Base-by-base conservation (phyloP, 2,329 filamentous ascomycete species). In the Acrocalymma vagum region DNA sequence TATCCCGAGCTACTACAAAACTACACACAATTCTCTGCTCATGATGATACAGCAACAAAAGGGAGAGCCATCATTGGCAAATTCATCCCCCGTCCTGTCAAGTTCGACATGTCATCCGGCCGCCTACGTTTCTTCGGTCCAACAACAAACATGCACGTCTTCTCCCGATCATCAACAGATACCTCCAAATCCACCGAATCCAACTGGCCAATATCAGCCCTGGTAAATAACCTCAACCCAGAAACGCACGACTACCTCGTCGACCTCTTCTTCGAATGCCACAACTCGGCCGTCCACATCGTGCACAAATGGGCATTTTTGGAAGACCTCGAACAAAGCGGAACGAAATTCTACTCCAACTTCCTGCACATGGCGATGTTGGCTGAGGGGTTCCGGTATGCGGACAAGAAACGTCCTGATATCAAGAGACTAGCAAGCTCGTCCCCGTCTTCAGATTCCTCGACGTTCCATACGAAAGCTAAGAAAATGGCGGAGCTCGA, bases 401-500 rank as follows among this genome's bases (percentile, higher is more conserved):
- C 76, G 16, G 77, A 79, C 53, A 67, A 67, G 56, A 63, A 65
- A 10, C 61, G 77, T 23, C 70, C 73, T 2, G 77, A 79, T 33
- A 72, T 79, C 44, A 70, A 71, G 42, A 69, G 62, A 37, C 70
- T 79, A n/a, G 67, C 70, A 1, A 40, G 78, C 1, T 70, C 36
- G 4, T 11, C 21, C 6, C 9, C 67, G 4, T 69, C 62, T 17
- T 62, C 73, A 30, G 75, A 79, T 55, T 78, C 75, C 46, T 74
- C 71, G 0, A 64, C 78, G 9, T 44, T 51, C 18, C 77, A 79
- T 40, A 57, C 72, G 23, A 77, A 79, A 51, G 74, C 77, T 32
- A 79, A 78, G 53, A 70, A 72, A 37, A 74, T 79, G 74, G 57
- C 78, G 16, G 74, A 78, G 38, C 68, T 68, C 29, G 77, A 78